Percentiles rank a stretch among this genome's conserved stretches.
These are phyloP conservation scores for Blastobotrys serpentis DNA, from an alignment of 1,139 yeast genomes.

Conservation along the genomic window DNA sequence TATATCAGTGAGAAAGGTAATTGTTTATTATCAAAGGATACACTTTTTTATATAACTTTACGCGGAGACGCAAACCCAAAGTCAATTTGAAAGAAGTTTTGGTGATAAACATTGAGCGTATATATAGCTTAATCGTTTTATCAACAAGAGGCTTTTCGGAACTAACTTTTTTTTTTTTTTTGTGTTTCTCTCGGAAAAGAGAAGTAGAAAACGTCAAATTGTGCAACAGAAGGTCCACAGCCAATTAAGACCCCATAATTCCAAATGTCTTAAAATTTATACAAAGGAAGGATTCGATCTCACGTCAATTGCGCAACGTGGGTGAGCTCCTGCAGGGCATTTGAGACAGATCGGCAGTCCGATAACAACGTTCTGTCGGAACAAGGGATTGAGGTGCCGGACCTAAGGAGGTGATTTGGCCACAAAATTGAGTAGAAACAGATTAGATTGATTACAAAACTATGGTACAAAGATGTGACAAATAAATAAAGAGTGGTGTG, in stretches of 20 bases:
- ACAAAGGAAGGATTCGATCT: too few relatives aligned
- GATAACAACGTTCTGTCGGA: conserved; percentile 1
- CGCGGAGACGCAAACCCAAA: background rate
- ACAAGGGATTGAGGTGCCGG: background rate
- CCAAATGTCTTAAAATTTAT: too few relatives aligned
- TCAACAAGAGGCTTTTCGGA: too few relatives aligned
- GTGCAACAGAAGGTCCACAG: background rate
- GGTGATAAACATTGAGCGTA: too few relatives aligned
- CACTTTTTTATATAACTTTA: too few relatives aligned
- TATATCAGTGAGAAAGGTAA: background rate
- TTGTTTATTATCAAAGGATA: background rate
- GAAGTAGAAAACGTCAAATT: too few relatives aligned
- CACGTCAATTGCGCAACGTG: too few relatives aligned
- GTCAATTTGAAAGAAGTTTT: background rate
- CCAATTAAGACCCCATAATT: background rate
- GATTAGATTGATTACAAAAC: background rate
- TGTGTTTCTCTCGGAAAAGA: too few relatives aligned
- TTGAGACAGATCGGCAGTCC: conserved; percentile 5
- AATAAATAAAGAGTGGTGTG: conserved; percentile 2
- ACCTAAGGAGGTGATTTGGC: background rate
- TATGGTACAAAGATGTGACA: conserved; percentile 1
- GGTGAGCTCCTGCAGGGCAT: conserved; percentile 1
- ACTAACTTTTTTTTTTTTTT: too few relatives aligned
- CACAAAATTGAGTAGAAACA: background rate
- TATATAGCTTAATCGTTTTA: too few relatives aligned